Base-by-base conservation (phyloP, 371 early-diverging fungal genomes). In the Vairimorpha necatrix region DNA sequence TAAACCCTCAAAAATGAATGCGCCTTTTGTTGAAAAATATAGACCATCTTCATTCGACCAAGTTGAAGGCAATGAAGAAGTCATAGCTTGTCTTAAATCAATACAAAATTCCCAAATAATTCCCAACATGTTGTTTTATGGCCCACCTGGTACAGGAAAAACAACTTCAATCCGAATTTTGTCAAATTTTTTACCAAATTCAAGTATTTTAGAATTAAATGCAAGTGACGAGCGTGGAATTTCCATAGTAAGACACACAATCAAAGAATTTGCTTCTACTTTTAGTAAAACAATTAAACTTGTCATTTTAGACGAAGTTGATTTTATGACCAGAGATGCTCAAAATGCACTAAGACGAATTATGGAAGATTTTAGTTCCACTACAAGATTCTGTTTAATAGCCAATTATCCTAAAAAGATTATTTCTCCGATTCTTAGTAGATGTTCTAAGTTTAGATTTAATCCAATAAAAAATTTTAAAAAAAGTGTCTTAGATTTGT, bases 201-300 rank as follows among this genome's bases (percentile, higher is more conserved):
- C 79, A 20, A 88, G 94, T 53, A 90, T 96, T 1, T 87, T 98
- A 22, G 99, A 99, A 85, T 86, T 99, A 42, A 99, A 99, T 85
- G 99, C 99, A 0, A 93, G 94, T 0, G 98, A 99, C 82, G 98
- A 99, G 85, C 89, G 98, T 70, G 99, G 99, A 56, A 96, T 99
- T 54, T 87, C 90, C 32, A 89, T 95, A 13, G 89, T 99, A 38
- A 88, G 99, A 68, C 91, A 92, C 58, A 95, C 92, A 80, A 90
- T 99, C 63, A 96, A 96, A 84, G 89, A 90, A 74, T 99, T 96
- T 89, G 94, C 97, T 4, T 86, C 90, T 26, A 86, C 88, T 0
- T 88, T 86, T 69, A 93, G 93, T 2, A 91, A 91, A 2, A 93
- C 89, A 86, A 58, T 91, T 82, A 99, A 97, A 82, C 89, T 96